phyloP scores from a whole-genome alignment of 352 stramenopile species.

The Bremia lactucae region DNA sequence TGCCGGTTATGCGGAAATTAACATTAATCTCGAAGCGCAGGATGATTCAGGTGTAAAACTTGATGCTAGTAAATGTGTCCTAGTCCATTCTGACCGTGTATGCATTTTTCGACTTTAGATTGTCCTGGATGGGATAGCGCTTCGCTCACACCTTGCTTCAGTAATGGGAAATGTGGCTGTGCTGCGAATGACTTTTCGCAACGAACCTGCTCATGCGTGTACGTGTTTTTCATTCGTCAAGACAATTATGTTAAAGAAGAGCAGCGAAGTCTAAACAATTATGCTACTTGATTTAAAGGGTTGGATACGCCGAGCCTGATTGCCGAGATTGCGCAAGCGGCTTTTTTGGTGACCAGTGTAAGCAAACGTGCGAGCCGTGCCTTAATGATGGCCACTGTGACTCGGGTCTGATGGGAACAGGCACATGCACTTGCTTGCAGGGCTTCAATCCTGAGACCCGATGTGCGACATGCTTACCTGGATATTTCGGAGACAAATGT shows the following conservation, averaged over 20 bases:
- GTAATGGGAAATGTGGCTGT: slow-evolving; percentile 62
- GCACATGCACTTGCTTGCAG: slow-evolving; percentile 56
- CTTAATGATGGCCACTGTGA: slow-evolving; percentile 67
- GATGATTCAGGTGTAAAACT: slow-evolving; percentile 46
- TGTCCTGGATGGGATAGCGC: slow-evolving; percentile 64
- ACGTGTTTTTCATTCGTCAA: slow-evolving; percentile 13
- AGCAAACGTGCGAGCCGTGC: slow-evolving; percentile 52
- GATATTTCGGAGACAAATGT: slow-evolving; percentile 64
- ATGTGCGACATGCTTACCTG: slow-evolving; percentile 69
- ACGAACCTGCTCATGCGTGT: slow-evolving; percentile 59
- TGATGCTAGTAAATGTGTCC: too few species aligned
- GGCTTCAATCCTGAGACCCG: slow-evolving; percentile 68
- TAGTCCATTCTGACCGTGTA: slow-evolving; percentile 1
- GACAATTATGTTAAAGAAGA: not conserved
- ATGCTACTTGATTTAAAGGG: slow-evolving; percentile 9
- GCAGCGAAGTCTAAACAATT: not conserved
- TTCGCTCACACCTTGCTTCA: slow-evolving; percentile 38
- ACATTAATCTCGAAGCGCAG: slow-evolving; percentile 73
- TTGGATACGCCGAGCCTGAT: slow-evolving; percentile 56
- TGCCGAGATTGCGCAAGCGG: slow-evolving; percentile 50
- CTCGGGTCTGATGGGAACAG: slow-evolving; percentile 41
- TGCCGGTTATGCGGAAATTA: slow-evolving; percentile 62
- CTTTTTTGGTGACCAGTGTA: slow-evolving; percentile 49
- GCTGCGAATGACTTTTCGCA: slow-evolving; percentile 47
- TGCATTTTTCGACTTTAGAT: slow-evolving; percentile 11